Conservation (phyloP, 768 basidiomycete genomes). For the Chalciporus sphaerocephalus region DNA sequence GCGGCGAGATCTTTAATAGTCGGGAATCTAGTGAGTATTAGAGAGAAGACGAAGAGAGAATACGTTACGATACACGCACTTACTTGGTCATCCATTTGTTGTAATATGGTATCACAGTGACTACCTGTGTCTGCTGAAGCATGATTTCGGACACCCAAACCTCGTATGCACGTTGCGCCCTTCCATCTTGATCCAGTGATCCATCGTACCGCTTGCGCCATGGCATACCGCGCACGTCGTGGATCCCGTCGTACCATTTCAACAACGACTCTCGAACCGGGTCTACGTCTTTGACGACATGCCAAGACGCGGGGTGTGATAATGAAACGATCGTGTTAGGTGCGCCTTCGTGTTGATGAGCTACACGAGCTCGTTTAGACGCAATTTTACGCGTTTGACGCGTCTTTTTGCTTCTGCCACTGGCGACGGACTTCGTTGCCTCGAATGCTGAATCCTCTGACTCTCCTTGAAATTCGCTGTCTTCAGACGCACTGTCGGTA, state of each 20-base stretch:
- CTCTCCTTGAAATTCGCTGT: conserved; percentile 5
- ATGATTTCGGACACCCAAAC: conserved; percentile 93
- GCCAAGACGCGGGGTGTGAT: conserved; percentile 44
- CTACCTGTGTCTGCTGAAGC: conserved; percentile 95
- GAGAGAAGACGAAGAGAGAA: background rate
- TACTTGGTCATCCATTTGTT: conserved; percentile 81
- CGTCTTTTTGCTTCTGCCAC: conserved; percentile 9
- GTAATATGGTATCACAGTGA: conserved; percentile 92
- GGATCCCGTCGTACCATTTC: conserved; percentile 69
- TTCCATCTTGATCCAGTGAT: conserved; percentile 48
- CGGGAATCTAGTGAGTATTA: conserved; percentile 56
- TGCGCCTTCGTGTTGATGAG: background rate
- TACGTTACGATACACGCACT: conserved; percentile 20
- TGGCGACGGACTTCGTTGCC: conserved; percentile 4
- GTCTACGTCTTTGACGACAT: conserved; percentile 40
- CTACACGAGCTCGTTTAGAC: conserved; percentile 11
- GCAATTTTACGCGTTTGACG: conserved; percentile 14
- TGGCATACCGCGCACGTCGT: conserved; percentile 76
- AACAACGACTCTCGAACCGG: conserved; percentile 49
- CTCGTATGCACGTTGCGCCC: conserved; percentile 88
- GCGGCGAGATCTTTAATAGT: conserved; percentile 70
- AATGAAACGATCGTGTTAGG: background rate
- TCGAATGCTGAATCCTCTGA: conserved; percentile 25
- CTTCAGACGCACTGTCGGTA: conserved; percentile 12
- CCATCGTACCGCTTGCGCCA: conserved; percentile 78